Evolutionary conservation across 257 asterid species (phyloP), one percentile per base, ranked within the genome.

Genomic region (Solanum gracilifrons): DNA sequence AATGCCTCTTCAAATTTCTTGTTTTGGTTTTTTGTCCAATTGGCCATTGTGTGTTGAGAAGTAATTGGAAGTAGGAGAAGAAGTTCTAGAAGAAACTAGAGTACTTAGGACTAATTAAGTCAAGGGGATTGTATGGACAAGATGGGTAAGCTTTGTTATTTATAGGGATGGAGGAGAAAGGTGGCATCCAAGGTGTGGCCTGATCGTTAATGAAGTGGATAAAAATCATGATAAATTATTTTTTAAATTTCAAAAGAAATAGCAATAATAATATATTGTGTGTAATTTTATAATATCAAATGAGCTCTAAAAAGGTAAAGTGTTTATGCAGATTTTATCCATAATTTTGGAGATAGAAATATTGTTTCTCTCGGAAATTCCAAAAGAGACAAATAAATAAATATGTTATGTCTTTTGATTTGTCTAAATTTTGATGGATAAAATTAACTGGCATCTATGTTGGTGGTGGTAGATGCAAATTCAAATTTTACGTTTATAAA

Each of bases 1-100:
- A 92, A 76, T 55, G 94, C 94, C 36, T 92, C 94, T 76, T 92
- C 94, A 35, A 92, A 92, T 48, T 89, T 92, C 87, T 92, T 92
- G 94, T 92, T 92, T 62, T 92, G 92, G 74, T 85, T 90, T 29
- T 91, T 79, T 23, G 94, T 92, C 94, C 94, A 93, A 20, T 90
- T 87, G 58, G 97, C 96, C 97, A 95, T 94, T 85, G 27, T 33
- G 29, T 33, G 41, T 33, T 73, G 46, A 20, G 46, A 33, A 73
- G 37, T 73, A 20, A 18, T 32, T 33, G 46, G 46, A 73, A 73
- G 48, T 9, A 20, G 39, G 85, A 46, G 68, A 80, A 80, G 36
- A 71, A 37, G 87, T n/a, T 32, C 62, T 13, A 66, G 84, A 84
- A 66, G 69, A 35, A 77, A 27, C 25, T 62, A 11, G 10, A 13